phyloP scores from a whole-genome alignment of 2,329 filamentous ascomycete species.

The Corynespora cassiicola region DNA sequence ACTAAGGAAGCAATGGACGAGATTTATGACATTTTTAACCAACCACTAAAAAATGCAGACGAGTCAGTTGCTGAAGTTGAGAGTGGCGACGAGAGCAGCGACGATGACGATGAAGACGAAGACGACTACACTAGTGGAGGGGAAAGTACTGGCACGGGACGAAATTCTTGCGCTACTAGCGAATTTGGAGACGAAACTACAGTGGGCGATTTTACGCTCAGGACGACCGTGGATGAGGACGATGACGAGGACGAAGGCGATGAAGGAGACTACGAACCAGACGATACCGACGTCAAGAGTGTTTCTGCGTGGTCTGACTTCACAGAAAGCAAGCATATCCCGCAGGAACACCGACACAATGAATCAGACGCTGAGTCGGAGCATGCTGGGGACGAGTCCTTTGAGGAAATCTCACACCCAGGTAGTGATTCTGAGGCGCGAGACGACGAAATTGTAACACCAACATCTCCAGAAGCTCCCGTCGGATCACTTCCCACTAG shows the following conservation, averaged over 20 bases:
- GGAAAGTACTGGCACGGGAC: conserved; percentile 82
- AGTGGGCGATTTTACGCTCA: conserved; percentile 57
- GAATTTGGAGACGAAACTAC: conserved; percentile 70
- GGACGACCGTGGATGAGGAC: conserved; percentile 40
- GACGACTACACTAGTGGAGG: conserved; percentile 85
- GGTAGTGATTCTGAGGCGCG: conserved; percentile 35
- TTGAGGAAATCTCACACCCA: conserved; percentile 38
- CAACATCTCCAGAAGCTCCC: conserved; percentile 51
- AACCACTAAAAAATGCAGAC: conserved; percentile 68
- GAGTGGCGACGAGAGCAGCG: conserved; percentile 70
- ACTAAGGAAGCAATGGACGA: conserved; percentile 95
- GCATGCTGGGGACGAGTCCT: conserved; percentile 40
- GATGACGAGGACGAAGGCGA: conserved; percentile 50
- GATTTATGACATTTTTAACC: conserved; percentile 96
- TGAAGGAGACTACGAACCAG: conserved; percentile 33
- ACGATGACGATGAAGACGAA: conserved; percentile 66
- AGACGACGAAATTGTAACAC: conserved; percentile 54
- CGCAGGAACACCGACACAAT: conserved; percentile 45
- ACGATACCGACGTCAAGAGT: conserved; percentile 49
- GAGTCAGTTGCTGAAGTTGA: conserved; percentile 60
- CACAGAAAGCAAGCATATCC: conserved; percentile 74
- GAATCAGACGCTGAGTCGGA: conserved; percentile 46
- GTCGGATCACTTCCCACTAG: conserved; percentile 55
- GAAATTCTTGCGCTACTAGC: conserved; percentile 67
- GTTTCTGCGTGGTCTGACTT: conserved; percentile 91